Base-by-base conservation (phyloP, 1,284 basidiomycete species). In the Peniophora sp. region DNA sequence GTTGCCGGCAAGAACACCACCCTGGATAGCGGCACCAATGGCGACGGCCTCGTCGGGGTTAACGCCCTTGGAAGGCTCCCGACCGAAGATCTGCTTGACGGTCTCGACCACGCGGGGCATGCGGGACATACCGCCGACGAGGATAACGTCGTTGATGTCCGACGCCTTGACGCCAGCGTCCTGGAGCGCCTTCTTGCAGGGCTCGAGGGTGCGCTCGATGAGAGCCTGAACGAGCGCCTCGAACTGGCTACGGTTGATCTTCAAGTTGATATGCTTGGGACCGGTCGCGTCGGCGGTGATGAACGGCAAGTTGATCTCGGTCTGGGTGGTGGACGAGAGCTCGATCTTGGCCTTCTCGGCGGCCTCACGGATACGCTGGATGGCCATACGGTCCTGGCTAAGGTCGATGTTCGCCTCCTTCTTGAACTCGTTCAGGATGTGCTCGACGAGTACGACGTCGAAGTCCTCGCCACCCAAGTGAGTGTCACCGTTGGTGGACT, bases 311-410 rank as follows among this genome's bases (percentile, higher is more conserved):
- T 95, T 96, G 73, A 97, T 84, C 69, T 98, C 96, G 50, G 95
- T 99, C 68, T 95, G 89, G 0, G 88, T 76, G 5, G 94, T 91
- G 23, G 91, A 94, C 38, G 94, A 97, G 20, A 98, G 77, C 69
- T 98, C 96, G 54, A 97, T 97, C 83, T 99, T 99, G 59, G 96
- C 96, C 78, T 98, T 97, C 79, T 98, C 96, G 24, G 95, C 93
- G 24, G 96, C 96, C 71, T 98, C 96, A 65, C 96, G 92, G 61
- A 99, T 92, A 73, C 96, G 93, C 71, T 98, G 96, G 61, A 99
- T 92, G n/a, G 96, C 94, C 88, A 97, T 97, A 52, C 88, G 81
- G 69, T 99, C 96, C 58, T 79, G 75, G 60, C 76, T 77, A 45
- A 98, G 81, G 65, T 93, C 88, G 57, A 89, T 77, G 49, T 92